Evolutionary conservation across 495 filamentous ascomycete genomes (phyloP), one percentile per base, ranked within the genome.

Genomic region (Clohesyomyces aquaticus): DNA sequence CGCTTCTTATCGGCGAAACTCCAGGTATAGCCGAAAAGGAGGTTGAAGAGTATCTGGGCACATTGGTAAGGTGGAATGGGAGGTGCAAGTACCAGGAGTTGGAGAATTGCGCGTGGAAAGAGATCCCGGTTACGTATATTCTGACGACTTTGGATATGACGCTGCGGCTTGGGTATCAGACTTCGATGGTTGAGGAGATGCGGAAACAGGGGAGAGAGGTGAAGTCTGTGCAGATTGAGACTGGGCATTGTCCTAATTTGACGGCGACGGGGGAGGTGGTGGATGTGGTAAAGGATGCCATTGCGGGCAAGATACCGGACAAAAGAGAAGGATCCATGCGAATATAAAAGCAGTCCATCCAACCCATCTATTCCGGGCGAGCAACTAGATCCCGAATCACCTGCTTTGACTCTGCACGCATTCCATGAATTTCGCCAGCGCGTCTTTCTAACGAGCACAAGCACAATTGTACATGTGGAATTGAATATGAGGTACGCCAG

Each of bases 121-220:
- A 67, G n/a, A 68, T 79, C 38, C 75, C 77, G 6, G 54, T 69
- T 9, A 76, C 72, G 1, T 80, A 77, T 70, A 61, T 79, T 28
- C 53, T 55, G 10, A 74, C 76, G 4, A 63, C 65, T 22, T 38
- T 69, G 45, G 78, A 79, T 63, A 71, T 69, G 62, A 71, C 71
- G 10, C 46, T 61, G 45, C 57, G 46, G 27, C 42, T 38, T 21
- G 28, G 59, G 2, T 78, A 77, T 66, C 77, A 81, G 72, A 68
- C 76, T 63, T 62, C 63, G 10, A 74, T 78, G 50, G 52, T 80
- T 2, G 69, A 63, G 46, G 62, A 64, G 22, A 64, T 77, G 42
- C 42, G 56, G 29, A 67, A 63, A 21, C 70, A 69, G 3, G 73
- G 57, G 8, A 41, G 16, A 73, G 28, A 71, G 38, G 59, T 75